A percentile compares a stretch with the other conserved stretches of the same genome.
These are phyloP conservation scores for Skeletonema grethae DNA, from an alignment of 108 stramenopile genomes.

Conservation along the genomic window DNA sequence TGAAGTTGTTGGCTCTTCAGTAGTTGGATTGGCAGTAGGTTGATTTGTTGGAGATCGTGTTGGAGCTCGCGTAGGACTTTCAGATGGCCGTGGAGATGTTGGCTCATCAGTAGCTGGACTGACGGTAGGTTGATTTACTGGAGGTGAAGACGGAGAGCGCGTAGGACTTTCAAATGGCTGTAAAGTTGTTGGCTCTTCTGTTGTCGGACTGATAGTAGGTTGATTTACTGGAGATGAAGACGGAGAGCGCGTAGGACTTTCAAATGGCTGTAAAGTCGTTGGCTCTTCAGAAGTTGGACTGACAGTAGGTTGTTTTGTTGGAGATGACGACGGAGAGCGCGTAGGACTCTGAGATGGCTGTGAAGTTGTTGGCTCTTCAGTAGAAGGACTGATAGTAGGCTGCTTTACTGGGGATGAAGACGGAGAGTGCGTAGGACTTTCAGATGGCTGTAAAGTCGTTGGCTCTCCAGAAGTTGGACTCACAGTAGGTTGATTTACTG, in stretches of 20 bases:
- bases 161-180: not conserved
- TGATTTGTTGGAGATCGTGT: not conserved
- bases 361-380: not conserved
- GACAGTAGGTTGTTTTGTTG: not conserved
- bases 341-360: not conserved
- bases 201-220: not conserved
- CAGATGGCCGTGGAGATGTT: not conserved
- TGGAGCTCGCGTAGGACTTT: not conserved
- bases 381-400: not conserved
- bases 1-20: not conserved
- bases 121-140: not conserved
- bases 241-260: not conserved
- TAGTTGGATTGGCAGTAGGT: not conserved
- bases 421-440: not conserved
- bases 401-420: not conserved
- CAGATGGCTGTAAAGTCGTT: not conserved
- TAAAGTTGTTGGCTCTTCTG: not conserved
- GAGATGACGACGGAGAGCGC: not conserved
- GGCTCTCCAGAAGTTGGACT: not conserved
- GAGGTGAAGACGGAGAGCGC: not conserved
- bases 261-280: not conserved
- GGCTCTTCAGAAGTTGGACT: not conserved
- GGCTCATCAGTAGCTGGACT: not conserved
- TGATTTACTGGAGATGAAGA: not conserved
- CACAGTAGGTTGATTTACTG: not conserved